Evolutionary conservation across 2,329 filamentous ascomycete species (phyloP).

Genomic region (Paecilomyces sp.): DNA sequence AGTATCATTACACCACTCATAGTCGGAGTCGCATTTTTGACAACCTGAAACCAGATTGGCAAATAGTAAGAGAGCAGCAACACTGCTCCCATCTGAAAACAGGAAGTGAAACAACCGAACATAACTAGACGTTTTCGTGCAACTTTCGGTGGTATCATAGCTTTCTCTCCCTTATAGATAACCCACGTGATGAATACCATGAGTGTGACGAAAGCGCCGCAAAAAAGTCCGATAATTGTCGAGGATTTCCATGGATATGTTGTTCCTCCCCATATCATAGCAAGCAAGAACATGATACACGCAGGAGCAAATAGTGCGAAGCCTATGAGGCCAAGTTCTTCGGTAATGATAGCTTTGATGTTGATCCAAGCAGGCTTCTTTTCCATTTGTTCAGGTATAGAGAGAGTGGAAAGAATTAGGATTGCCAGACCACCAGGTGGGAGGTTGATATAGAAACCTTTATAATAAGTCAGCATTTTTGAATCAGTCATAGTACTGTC

Average conservation of each 20-base stretch:
- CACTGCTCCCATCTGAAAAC: constrained; percentile 25
- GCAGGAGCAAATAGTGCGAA: constrained; percentile 30
- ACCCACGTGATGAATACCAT: constrained; percentile 34
- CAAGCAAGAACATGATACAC: constrained; percentile 38
- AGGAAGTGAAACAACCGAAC: constrained; percentile 23
- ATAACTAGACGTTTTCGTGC: constrained; percentile 31
- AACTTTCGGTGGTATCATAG: constrained; percentile 34
- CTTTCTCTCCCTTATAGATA: constrained; percentile 33
- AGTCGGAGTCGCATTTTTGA: constrained; percentile 24
- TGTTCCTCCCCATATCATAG: constrained; percentile 40
- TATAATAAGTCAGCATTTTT: not conserved
- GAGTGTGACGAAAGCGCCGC: constrained; percentile 33
- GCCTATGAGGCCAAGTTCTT: constrained; percentile 37
- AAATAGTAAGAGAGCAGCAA: constrained; percentile 36
- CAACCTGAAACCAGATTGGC: constrained; percentile 44
- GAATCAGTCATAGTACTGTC: not conserved
- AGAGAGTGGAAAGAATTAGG: constrained; percentile 21
- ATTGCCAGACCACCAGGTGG: constrained; percentile 26
- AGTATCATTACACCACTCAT: constrained; percentile 34
- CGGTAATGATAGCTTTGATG: not conserved
- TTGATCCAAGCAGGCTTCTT: constrained; percentile 7
- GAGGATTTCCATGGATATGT: constrained; percentile 29
- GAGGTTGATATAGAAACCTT: constrained; percentile 34
- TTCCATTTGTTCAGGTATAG: constrained; percentile 19
- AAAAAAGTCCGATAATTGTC: constrained; percentile 41